Conservation (phyloP, 2,329 filamentous ascomycete species). For the Capronia coronata region DNA sequence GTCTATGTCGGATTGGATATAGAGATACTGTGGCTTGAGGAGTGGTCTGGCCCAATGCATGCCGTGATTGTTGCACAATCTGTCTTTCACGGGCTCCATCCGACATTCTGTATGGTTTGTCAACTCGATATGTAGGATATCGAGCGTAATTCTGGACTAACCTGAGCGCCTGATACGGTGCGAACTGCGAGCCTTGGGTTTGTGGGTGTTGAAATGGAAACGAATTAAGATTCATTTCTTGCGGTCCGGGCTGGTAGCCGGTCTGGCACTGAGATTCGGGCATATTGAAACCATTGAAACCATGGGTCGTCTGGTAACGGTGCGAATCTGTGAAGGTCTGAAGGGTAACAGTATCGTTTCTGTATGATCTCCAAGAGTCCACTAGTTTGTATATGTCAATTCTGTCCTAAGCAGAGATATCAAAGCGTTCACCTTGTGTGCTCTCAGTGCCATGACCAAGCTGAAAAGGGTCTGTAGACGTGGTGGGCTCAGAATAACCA, state of each 20-base stretch:
- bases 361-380: conserved; percentile 27
- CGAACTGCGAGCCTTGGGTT: conserved; percentile 1
- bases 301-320: background rate
- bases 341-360: conserved; percentile 17
- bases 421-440: conserved; percentile 25
- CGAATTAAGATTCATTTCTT: conserved; percentile 2
- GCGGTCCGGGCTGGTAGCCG: background rate
- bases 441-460: conserved; percentile 5
- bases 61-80: conserved; percentile 10
- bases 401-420: conserved; percentile 10
- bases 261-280: background rate
- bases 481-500: background rate
- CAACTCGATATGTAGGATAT: conserved; percentile 28
- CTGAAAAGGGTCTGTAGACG: background rate
- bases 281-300: background rate
- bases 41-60: background rate
- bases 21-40: background rate
- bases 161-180: conserved; percentile 22
- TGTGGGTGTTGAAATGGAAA: background rate
- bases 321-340: conserved; percentile 12
- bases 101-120: conserved; percentile 25
- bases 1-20: conserved; percentile 14
- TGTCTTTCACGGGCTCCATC: conserved; percentile 16
- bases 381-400: conserved; percentile 27
- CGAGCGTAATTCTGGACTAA: conserved; percentile 26